Evolutionary conservation across 352 stramenopile genomes (phyloP).

Genomic region (Phytopythium sindhum): DNA sequence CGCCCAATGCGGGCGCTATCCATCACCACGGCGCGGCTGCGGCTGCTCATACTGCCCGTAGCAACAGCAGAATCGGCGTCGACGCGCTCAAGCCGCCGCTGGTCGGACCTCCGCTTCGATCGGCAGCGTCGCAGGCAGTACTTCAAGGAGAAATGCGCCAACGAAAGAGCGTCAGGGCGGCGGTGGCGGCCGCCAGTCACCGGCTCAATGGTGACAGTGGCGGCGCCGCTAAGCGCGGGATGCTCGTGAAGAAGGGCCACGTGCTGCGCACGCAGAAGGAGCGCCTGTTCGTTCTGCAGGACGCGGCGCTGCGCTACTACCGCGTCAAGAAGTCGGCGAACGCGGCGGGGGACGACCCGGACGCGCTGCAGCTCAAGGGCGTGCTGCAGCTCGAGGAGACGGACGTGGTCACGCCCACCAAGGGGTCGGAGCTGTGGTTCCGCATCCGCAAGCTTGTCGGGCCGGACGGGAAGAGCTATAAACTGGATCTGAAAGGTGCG

Average conservation of each 20-base stretch:
- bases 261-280: slow-evolving; percentile 56
- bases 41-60: neutral
- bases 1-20: slow-evolving; percentile 6
- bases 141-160: neutral
- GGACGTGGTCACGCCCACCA: slow-evolving; percentile 44
- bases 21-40: neutral
- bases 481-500: slow-evolving; percentile 63
- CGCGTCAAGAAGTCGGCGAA: slow-evolving; percentile 9
- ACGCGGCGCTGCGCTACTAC: slow-evolving; percentile 45
- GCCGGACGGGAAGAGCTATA: slow-evolving; percentile 53
- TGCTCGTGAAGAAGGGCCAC: slow-evolving; percentile 53
- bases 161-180: neutral
- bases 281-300: slow-evolving; percentile 43
- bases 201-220: neutral
- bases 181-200: neutral
- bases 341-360: slow-evolving; percentile 1
- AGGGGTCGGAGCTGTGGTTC: slow-evolving; percentile 59
- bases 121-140: neutral
- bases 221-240: slow-evolving; percentile 21
- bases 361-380: slow-evolving; percentile 33
- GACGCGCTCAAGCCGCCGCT: neutral
- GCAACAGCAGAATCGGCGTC: neutral
- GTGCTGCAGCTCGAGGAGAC: slow-evolving; percentile 38
- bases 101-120: too few species aligned
- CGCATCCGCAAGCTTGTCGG: slow-evolving; percentile 50